These are phyloP conservation scores for Penicillium sp. DNA, from an alignment of 2,329 filamentous ascomycete species.

Conservation along the genomic window DNA sequence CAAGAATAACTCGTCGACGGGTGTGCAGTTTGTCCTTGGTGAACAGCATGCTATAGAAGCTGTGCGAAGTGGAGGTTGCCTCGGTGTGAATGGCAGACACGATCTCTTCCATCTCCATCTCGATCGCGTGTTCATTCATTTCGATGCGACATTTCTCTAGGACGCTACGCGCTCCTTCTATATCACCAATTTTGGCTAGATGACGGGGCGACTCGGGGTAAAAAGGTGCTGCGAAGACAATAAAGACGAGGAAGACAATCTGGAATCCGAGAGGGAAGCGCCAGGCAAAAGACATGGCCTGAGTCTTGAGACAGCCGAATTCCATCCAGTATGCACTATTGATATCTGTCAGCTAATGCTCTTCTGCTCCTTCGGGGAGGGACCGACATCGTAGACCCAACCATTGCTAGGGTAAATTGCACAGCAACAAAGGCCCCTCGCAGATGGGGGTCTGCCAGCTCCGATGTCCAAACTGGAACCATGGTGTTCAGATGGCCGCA, in stretches of 20 bases:
- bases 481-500: conserved; percentile 30
- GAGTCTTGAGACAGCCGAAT: conserved; percentile 26
- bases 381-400: conserved; percentile 15
- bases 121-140: conserved; percentile 13
- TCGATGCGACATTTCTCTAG: conserved; percentile 8
- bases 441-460: conserved; percentile 26
- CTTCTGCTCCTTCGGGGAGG: too few species aligned
- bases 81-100: conserved; percentile 25
- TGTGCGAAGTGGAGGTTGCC: conserved; percentile 20
- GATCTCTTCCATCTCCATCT: conserved; percentile 26
- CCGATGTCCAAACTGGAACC: conserved; percentile 28
- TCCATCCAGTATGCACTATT: conserved; percentile 35
- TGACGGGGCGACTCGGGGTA: conserved; percentile 48
- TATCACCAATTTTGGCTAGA: conserved; percentile 22
- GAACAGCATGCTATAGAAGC: conserved; percentile 25
- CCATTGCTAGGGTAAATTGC: conserved; percentile 23
- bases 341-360: too few species aligned
- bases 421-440: conserved; percentile 28
- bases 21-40: conserved; percentile 23
- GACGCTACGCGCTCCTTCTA: conserved; percentile 19
- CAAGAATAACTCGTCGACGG: conserved; percentile 21
- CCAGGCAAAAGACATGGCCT: conserved; percentile 48
- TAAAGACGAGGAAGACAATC: conserved; percentile 58
- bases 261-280: conserved; percentile 61
- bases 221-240: conserved; percentile 50